Percentiles rank a stretch among this genome's conserved stretches.
Conservation (phyloP, 169 alveolate species). For the Theileria sp. region DNA sequence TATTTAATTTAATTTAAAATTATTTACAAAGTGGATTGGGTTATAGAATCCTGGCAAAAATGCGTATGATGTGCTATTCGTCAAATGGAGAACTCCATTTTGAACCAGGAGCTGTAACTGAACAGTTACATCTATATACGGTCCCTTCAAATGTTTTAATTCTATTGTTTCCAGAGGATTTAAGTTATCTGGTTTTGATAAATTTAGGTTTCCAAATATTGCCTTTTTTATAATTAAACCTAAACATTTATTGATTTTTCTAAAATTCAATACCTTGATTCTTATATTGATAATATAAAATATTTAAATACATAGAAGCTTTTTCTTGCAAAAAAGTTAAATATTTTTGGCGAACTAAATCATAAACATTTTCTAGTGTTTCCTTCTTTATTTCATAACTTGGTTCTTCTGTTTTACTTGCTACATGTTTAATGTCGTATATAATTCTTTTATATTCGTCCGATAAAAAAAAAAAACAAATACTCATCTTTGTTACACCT, state of each 20-base stretch:
- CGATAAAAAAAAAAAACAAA: constrained; percentile 33
- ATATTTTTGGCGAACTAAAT: constrained; percentile 31
- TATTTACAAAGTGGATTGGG: constrained; percentile 48
- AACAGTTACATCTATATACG: constrained; percentile 64
- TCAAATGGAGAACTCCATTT: constrained; percentile 52
- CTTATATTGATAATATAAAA: constrained; percentile 29
- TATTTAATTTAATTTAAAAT: not conserved
- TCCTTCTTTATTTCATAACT: not conserved
- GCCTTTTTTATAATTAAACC: constrained; percentile 66
- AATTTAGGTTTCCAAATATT: constrained; percentile 56
- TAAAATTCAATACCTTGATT: constrained; percentile 20
- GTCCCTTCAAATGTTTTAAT: constrained; percentile 39
- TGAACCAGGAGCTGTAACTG: constrained; percentile 56
- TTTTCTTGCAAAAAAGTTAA: constrained; percentile 32
- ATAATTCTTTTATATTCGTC: constrained; percentile 57
- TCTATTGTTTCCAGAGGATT: constrained; percentile 46
- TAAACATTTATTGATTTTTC: not conserved
- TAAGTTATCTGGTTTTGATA: constrained; percentile 41
- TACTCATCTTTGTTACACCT: constrained; percentile 20
- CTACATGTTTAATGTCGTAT: constrained; percentile 32
- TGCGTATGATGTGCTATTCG: constrained; percentile 41
- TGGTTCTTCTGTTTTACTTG: not conserved
- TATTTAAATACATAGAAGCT: constrained; percentile 23
- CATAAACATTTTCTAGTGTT: constrained; percentile 14
- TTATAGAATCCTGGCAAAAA: constrained; percentile 66